phyloP scores from a whole-genome alignment of 257 asterid genomes.

The Rauvolfia tetraphylla region DNA sequence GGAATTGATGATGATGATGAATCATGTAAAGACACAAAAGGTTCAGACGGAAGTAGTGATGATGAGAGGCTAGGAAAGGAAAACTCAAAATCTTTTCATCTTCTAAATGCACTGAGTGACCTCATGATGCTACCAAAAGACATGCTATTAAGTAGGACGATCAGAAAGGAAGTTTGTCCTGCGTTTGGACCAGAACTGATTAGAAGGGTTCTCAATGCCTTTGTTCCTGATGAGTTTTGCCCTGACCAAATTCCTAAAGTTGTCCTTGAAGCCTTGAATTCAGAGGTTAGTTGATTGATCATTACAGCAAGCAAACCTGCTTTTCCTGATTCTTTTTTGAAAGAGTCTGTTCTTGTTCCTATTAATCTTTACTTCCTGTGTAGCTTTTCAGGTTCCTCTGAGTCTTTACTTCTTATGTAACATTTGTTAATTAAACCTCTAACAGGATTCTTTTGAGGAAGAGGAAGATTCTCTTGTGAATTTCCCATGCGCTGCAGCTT shows the following conservation, averaged over 20 bases:
- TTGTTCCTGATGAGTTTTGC: conserved; percentile 78
- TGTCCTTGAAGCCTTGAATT: conserved; percentile 61
- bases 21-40: conserved; percentile 29
- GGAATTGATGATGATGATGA: conserved; percentile 62
- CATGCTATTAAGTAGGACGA: conserved; percentile 54
- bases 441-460: conserved; percentile 42
- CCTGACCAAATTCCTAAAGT: conserved; percentile 64
- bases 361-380: neutral
- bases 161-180: conserved; percentile 86
- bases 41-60: conserved; percentile 28
- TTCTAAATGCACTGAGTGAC: conserved; percentile 78
- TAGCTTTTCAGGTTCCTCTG: too few species aligned
- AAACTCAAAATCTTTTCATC: conserved; percentile 56
- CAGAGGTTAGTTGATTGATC: conserved; percentile 43
- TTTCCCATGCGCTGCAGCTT: conserved; percentile 64
- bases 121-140: conserved; percentile 98
- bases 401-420: neutral
- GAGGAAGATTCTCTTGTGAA: conserved; percentile 43
- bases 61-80: conserved; percentile 33
- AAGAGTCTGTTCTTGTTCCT: conserved; percentile 3
- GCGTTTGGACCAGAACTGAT: conserved; percentile 56
- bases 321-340: neutral
- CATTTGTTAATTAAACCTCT: conserved; percentile 1
- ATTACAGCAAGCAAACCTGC: conserved; percentile 3
- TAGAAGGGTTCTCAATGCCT: conserved; percentile 58